Evolutionary conservation across 2,329 filamentous ascomycete genomes (phyloP).

Genomic region (Xylaria polymorpha): DNA sequence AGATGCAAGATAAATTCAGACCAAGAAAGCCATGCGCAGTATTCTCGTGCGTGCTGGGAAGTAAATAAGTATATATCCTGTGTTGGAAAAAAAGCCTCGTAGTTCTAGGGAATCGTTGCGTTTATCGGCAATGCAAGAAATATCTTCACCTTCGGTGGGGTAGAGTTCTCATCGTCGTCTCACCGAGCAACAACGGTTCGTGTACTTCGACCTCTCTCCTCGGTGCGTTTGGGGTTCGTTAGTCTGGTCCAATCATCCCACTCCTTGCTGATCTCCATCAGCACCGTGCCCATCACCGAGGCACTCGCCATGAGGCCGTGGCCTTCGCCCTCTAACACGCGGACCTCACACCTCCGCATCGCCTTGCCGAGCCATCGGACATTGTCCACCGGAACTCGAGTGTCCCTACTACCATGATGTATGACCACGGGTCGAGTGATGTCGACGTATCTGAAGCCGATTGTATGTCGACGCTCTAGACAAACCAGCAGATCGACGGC

Average conservation of each 20-base stretch:
- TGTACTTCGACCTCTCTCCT: constrained; percentile 47
- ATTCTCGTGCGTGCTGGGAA: not conserved
- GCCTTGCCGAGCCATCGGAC: constrained; percentile 93
- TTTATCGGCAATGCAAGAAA: not conserved
- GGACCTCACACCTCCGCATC: constrained; percentile 92
- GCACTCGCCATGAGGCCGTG: constrained; percentile 97
- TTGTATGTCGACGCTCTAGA: constrained; percentile 87
- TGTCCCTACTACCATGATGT: constrained; percentile 91
- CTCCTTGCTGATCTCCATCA: constrained; percentile 93
- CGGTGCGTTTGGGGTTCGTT: constrained; percentile 55
- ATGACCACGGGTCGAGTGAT: constrained; percentile 92
- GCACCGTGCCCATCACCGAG: constrained; percentile 89
- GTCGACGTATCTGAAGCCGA: constrained; percentile 97
- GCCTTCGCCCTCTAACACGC: constrained; percentile 89
- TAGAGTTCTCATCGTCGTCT: constrained; percentile 8
- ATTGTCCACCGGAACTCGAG: constrained; percentile 92
- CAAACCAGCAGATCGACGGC: constrained; percentile 94
- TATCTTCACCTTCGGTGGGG: not conserved
- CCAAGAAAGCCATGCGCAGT: constrained; percentile 3
- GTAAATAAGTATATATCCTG: constrained; percentile 9
- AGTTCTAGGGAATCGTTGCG: not conserved
- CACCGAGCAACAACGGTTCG: constrained; percentile 41
- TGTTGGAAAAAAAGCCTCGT: not conserved
- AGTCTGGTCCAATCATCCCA: constrained; percentile 88
- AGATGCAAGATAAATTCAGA: constrained; percentile 5